Evolutionary conservation across 495 filamentous ascomycete genomes (phyloP), one percentile per base, ranked within the genome.

Genomic region (Tuber brumale): DNA sequence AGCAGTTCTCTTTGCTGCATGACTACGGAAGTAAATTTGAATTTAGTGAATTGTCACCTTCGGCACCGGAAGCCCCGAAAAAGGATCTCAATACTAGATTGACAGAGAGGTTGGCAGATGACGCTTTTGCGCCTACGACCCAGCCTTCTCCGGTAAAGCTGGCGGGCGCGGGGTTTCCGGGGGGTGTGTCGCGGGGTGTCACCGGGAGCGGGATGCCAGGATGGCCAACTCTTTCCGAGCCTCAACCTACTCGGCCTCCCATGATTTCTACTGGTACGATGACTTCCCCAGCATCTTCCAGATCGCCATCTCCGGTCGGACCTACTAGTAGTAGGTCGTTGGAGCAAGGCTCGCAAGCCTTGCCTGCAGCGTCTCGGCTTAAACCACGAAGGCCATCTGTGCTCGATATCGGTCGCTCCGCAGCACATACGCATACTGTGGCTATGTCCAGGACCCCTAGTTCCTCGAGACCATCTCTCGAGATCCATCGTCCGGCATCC

Each of bases 261-360:
- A 97, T 95, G 91, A 90, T 97, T n/a, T 97, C 95, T 4, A 95
- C 91, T 19, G 95, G 94, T 45, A 97, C 93, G 3, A 97, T 96
- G 92, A 97, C 95, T 41, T 91, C 91, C 39, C 91, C 89, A 37
- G 69, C 77, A 18, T 79, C 78, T 46, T 80, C 78, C 44, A 74
- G 78, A 31, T 86, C 92, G 12, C 87, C 81, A 35, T 83, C 82
- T 31, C 81, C 85, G 77, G 77, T 84, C 41, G 73, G 75, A 37
- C 72, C 76, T 37, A 72, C 61, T 18, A 81, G 75, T 46, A 83
- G 80, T 46, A 83, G 80, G 48, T 71, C 76, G 39, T 78, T 79
- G 61, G 81, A 82, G 23, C 73, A 76, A 66, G 71, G 70, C 8
- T 72, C 74, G 19, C 77, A 76, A 18, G 73, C 73, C 35, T 74